These are phyloP conservation scores for Plasmodium sp. DNA, from an alignment of 169 alveolate species.

Conservation along the genomic window DNA sequence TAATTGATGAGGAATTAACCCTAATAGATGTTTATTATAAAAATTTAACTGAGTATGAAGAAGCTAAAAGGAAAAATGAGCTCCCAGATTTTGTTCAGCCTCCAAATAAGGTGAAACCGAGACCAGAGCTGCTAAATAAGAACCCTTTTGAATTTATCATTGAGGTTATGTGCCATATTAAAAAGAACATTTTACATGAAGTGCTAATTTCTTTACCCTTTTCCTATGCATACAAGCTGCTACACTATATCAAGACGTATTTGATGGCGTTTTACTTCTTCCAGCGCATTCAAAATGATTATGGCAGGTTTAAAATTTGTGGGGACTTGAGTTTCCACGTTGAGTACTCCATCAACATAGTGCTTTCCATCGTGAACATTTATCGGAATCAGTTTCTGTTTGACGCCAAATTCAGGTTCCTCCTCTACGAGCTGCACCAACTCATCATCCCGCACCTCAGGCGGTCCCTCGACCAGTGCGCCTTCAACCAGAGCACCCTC, in stretches of 20 bases:
- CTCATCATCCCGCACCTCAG: constrained; percentile 32
- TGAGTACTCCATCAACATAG: constrained; percentile 53
- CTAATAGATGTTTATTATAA: constrained; percentile 69
- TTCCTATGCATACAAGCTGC: constrained; percentile 80
- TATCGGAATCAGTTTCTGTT: constrained; percentile 68
- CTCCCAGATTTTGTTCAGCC: constrained; percentile 74
- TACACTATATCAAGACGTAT: constrained; percentile 72
- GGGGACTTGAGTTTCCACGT: constrained; percentile 48
- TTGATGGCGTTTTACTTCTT: constrained; percentile 74
- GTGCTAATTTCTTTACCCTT: constrained; percentile 82
- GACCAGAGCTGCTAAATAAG: constrained; percentile 76
- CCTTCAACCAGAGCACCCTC: constrained; percentile 64
- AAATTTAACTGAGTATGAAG: constrained; percentile 64
- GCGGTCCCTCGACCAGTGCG: constrained; percentile 28
- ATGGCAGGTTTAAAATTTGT: constrained; percentile 23
- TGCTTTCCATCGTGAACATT: constrained; percentile 54
- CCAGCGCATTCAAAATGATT: constrained; percentile 42
- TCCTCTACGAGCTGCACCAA: constrained; percentile 43
- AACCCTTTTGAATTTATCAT: constrained; percentile 73
- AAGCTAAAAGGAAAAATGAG: constrained; percentile 65
- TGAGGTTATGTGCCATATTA: constrained; percentile 71
- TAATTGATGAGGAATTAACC: constrained; percentile 76
- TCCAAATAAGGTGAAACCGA: constrained; percentile 73
- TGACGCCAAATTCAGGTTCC: constrained; percentile 57
- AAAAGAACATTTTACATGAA: constrained; percentile 76